Evolutionary conservation across 208 protist species (phyloP).

Genomic region (Borovskyia barvae): DNA sequence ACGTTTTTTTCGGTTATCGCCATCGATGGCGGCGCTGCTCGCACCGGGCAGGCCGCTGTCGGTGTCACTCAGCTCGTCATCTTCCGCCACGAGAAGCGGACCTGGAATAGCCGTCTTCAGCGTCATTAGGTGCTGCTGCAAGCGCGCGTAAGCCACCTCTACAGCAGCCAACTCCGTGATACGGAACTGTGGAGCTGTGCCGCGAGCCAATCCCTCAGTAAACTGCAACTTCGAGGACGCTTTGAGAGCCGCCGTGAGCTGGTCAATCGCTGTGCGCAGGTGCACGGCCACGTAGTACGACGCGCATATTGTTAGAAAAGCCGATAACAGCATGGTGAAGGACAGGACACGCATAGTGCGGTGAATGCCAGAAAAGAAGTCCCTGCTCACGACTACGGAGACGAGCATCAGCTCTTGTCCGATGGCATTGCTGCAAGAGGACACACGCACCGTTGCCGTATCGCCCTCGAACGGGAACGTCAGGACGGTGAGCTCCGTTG

Average conservation of each 20-base stretch:
- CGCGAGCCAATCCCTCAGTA: neutral
- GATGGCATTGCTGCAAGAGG: neutral
- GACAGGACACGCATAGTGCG: conserved; percentile 3
- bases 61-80: neutral
- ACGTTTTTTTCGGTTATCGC: neutral
- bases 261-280: conserved; percentile 7
- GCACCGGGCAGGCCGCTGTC: too few relatives aligned
- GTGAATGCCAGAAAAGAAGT: conserved; percentile 18
- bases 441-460: conserved; percentile 13
- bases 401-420: conserved; percentile 15
- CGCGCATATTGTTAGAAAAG: neutral
- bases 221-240: conserved; percentile 24
- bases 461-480: conserved; percentile 3
- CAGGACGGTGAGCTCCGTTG: neutral
- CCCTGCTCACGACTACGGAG: conserved; percentile 13
- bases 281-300: conserved; percentile 14
- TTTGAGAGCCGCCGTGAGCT: conserved; percentile 14
- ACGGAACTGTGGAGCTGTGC: neutral
- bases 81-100: conserved; percentile 10
- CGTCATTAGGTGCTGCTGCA: conserved; percentile 24
- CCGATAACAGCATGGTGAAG: conserved; percentile 6
- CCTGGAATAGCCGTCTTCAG: conserved; percentile 22
- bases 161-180: conserved; percentile 19
- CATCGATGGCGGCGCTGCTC: neutral
- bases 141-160: conserved; percentile 8